A percentile compares a stretch with the other conserved stretches of the same genome.
These are phyloP conservation scores for Phlebopus sp. DNA, from an alignment of 1,284 basidiomycete species.

Conservation along the genomic window DNA sequence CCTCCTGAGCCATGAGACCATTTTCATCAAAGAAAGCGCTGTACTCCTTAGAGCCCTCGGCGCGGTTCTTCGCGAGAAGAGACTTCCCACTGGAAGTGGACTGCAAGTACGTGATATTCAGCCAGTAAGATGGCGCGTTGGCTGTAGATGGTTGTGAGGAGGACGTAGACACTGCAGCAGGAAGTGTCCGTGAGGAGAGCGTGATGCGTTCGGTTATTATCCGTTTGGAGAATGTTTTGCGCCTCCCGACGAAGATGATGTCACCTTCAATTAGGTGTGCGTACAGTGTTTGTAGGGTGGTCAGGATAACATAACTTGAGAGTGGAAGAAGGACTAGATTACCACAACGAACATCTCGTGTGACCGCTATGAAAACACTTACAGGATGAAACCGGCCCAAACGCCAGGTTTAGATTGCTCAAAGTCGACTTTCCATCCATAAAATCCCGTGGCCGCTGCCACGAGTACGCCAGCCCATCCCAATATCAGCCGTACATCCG, in stretches of 20 bases:
- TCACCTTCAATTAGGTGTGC: conserved; percentile 79
- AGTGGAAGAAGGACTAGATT: conserved; percentile 3
- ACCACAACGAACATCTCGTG: neutral
- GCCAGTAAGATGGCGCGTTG: conserved; percentile 57
- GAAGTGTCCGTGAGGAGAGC: conserved; percentile 61
- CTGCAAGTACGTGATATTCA: conserved; percentile 66
- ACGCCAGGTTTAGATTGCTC: conserved; percentile 80
- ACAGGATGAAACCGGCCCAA: conserved; percentile 75
- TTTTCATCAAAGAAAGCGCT: conserved; percentile 69
- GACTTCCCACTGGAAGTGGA: conserved; percentile 77
- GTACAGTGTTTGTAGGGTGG: conserved; percentile 69
- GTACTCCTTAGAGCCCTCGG: conserved; percentile 51
- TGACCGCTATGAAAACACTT: conserved; percentile 30
- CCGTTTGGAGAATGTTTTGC: conserved; percentile 82
- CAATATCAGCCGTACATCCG: conserved; percentile 79
- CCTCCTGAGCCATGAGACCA: conserved; percentile 66
- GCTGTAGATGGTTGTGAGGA: conserved; percentile 21
- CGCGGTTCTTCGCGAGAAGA: conserved; percentile 62
- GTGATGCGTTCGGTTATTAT: conserved; percentile 82
- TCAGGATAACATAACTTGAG: conserved; percentile 69
- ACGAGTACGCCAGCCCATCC: conserved; percentile 84
- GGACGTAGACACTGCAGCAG: conserved; percentile 40
- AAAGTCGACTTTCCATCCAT: conserved; percentile 84
- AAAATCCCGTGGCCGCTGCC: conserved; percentile 75
- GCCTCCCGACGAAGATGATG: conserved; percentile 77